Evolutionary conservation across 2,329 filamentous ascomycete species (phyloP), one percentile per base, ranked within the genome.

Genomic region (Camptophora hylomeconis): DNA sequence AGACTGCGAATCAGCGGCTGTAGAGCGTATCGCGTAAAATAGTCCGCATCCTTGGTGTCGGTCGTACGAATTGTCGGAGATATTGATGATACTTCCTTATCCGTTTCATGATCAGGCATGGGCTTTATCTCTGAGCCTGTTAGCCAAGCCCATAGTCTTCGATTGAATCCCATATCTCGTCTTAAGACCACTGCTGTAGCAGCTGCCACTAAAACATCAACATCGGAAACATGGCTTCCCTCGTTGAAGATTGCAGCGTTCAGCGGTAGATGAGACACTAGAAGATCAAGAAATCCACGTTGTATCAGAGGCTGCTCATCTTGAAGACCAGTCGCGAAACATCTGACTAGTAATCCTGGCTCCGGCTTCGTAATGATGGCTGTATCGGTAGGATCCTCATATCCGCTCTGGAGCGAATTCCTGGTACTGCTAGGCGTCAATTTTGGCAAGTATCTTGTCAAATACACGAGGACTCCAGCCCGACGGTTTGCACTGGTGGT

Each of bases 141-240:
- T 36, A 95, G 75, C 89, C 89, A 98, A 23, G 80, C 74, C 84
- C 87, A 95, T n/a, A 98, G 60, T 20, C 89, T 72, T 44, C 89
- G 67, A 51, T 98, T 98, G 26, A 98, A 60, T 49, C 87, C 92
- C 89, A 98, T 98, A 40, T 98, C 89, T 54, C 86, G 73, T 27
- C 89, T 71, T 12, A 75, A 75, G 1, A 95, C 83, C 12, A 98
- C 86, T 2, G 80, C 75, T n/a, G 75, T 75, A 5, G 87, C 86
- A 10, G 87, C 81, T 33, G 75, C 69, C 17, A 94, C 67, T 2
- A 98, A 65, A 2, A 82, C 69, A 48, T 93, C 77, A 11, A 94
- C 61, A 47, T 98, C 92, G 18, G 69, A 67, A 5, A 67, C 51
- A 36, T 79, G 79, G 19, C 87, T 78, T 24, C 68, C 70, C 10